Evolutionary conservation across 345 rosid species (phyloP).

Genomic region (Chamaenerion angustifolium): DNA sequence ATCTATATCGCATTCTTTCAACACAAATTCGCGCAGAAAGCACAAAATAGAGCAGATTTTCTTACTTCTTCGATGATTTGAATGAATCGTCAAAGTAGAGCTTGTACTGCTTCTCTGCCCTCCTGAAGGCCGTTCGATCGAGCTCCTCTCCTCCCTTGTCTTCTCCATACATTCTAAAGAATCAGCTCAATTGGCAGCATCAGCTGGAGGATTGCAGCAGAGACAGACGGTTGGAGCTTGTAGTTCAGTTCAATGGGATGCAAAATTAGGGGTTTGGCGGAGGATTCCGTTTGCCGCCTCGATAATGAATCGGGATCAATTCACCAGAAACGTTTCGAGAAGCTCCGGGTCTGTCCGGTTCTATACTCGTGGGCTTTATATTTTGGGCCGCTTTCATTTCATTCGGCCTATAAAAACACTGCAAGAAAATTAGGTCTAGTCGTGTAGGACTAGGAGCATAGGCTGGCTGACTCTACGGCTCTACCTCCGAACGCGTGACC

Average conservation of each 20-base stretch:
- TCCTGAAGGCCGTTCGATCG: slow-evolving; percentile 62
- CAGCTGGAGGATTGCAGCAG: slow-evolving; percentile 10
- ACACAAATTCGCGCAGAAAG: neutral
- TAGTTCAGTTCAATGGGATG: neutral
- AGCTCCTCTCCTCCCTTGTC: slow-evolving; percentile 35
- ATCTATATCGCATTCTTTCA: too few species aligned
- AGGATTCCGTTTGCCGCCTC: neutral
- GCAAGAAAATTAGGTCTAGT: too few species aligned
- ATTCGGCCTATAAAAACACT: too few species aligned
- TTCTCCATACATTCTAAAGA: slow-evolving; percentile 44
- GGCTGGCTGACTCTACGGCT: too few species aligned
- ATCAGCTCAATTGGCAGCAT: neutral
- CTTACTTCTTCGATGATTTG: slow-evolving; percentile 53
- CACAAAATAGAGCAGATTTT: neutral
- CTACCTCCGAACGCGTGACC: too few species aligned
- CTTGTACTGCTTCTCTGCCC: slow-evolving; percentile 89
- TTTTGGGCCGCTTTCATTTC: too few species aligned
- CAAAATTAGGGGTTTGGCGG: neutral
- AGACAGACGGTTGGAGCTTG: neutral
- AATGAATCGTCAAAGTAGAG: slow-evolving; percentile 54
- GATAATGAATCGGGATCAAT: too few species aligned
- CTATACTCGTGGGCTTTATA: too few species aligned
- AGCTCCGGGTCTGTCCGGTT: neutral
- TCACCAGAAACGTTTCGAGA: neutral
- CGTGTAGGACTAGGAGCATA: too few species aligned